These are phyloP conservation scores for Geopyxis carbonaria DNA, from an alignment of 495 filamentous ascomycete genomes.

Conservation along the genomic window DNA sequence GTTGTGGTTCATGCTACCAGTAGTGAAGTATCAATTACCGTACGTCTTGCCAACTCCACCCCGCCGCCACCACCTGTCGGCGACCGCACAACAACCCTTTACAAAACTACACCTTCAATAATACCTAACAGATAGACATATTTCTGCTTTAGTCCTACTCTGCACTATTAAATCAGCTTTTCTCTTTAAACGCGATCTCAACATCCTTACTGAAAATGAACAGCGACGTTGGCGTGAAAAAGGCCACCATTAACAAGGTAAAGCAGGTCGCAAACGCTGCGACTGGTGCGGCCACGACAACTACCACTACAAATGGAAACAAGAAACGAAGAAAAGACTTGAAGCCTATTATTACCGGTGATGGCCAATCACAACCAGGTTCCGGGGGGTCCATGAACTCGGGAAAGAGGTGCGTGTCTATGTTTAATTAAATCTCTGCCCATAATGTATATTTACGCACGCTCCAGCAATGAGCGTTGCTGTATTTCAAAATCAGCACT, in stretches of 20 bases:
- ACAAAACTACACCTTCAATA: no score
- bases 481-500: no score
- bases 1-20: no score
- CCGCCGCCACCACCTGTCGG: no score
- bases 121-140: conserved; percentile 5
- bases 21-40: no score
- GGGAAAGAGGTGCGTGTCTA: conserved; percentile 7
- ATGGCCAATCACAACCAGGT: conserved; percentile 22
- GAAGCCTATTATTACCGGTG: conserved; percentile 81
- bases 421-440: background rate
- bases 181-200: background rate
- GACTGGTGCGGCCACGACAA: conserved; percentile 28
- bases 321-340: conserved; percentile 81
- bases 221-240: conserved; percentile 50
- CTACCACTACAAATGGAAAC: conserved; percentile 47
- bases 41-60: no score
- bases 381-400: conserved; percentile 24
- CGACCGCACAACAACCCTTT: no score
- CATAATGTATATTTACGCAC: no score
- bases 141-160: conserved; percentile 4
- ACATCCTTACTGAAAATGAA: conserved; percentile 63
- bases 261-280: conserved; percentile 47
- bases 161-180: background rate
- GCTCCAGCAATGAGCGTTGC: no score
- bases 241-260: conserved; percentile 52